These are phyloP conservation scores for Achaetomiella virescens DNA, from an alignment of 495 filamentous ascomycete genomes.

Conservation along the genomic window DNA sequence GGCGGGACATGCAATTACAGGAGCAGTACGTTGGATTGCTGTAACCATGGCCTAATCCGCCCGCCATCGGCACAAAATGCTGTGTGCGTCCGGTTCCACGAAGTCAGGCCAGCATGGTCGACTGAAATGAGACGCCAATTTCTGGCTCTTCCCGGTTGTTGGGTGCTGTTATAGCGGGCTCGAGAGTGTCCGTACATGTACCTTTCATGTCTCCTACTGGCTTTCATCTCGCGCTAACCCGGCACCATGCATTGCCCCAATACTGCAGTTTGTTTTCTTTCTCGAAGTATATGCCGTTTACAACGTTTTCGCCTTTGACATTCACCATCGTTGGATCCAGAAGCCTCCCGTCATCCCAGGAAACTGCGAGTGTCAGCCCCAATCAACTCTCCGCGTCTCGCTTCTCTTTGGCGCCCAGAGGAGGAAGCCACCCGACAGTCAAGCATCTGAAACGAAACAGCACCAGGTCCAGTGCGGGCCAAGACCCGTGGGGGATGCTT, in stretches of 20 bases:
- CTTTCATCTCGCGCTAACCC: background rate
- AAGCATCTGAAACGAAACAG: constrained; percentile 9
- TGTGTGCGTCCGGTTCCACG: background rate
- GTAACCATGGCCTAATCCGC: background rate
- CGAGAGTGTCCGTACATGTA: background rate
- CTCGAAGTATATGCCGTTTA: too few relatives aligned
- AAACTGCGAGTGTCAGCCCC: too few relatives aligned
- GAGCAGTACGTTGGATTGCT: background rate
- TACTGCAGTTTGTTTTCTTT: background rate
- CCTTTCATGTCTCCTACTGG: background rate
- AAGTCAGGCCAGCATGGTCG: background rate
- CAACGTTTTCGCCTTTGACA: too few relatives aligned
- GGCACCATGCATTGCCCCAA: too few relatives aligned
- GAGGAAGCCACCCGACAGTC: background rate
- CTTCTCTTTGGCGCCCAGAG: too few relatives aligned
- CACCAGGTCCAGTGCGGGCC: constrained; percentile 1
- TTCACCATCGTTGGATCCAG: too few relatives aligned
- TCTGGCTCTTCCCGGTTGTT: background rate
- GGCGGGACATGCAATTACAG: constrained; percentile 4
- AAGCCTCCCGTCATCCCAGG: too few relatives aligned
- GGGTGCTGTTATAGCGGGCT: background rate
- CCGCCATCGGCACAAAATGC: background rate
- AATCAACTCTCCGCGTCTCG: too few relatives aligned
- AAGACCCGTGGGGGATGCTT: constrained; percentile 1
- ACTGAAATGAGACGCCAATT: background rate